Evolutionary conservation across 176 grass and related monocot genomes (phyloP), one percentile per base, ranked within the genome.

Genomic region (Bromus sterilis): DNA sequence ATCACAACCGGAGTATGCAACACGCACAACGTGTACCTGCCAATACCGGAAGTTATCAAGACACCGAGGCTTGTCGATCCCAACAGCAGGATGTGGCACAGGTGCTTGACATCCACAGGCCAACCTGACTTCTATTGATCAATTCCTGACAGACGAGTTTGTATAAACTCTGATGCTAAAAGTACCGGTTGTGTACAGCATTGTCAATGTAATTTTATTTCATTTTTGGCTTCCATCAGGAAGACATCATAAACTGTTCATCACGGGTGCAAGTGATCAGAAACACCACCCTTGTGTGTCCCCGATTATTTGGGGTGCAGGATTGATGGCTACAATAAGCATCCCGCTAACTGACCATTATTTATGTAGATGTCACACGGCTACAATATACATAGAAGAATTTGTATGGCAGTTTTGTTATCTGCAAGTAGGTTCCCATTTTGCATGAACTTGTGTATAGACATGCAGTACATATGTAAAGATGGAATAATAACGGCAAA

Each of bases 51-150:
- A 82, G 93, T 99, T 35, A 91, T 99, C 63, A 87, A 46, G 51
- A 78, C 91, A 21, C 84, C 91, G 1, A 93, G 87, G 80, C 72
- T 82, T 12, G 72, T 99, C 1, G 56, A 99, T 66, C 91, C 96
- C 20, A 91, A 99, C 62, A 99, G 96, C 80, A 75, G 96, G 86
- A 99, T 99, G 96, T 99, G 96, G 96, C 96, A 99, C 33, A 91
- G 96, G 28, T 99, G 96, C 72, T 56, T 93, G 76, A 99, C 93
- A 28, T 99, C 93, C 12, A 99, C 96, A 0, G 96, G 91, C 18
- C 96, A 95, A 75, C 96, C 93, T 9, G 96, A 99, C 86, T 99
- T 99, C 80, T 75, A 80, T n/a, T 93, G 78, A 93, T 85, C 37
- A 55, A 5, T 15, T 77, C 14, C 63, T 33, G 37, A 30, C 36